phyloP scores from a whole-genome alignment of 2,329 filamentous ascomycete species.

The Venturia oleaginea region DNA sequence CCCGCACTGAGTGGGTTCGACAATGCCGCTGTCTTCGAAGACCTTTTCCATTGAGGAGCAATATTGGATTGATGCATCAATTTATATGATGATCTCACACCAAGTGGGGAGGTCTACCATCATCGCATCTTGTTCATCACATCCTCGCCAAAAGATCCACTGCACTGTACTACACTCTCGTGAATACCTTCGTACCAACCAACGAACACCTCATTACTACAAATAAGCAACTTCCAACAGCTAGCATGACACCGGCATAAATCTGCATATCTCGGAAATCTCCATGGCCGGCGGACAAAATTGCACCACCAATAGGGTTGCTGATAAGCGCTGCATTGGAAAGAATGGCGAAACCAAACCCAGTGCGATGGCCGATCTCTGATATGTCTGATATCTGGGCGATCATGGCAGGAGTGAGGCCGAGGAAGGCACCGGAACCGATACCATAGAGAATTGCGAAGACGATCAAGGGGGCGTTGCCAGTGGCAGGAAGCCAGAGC shows the following conservation, averaged over 20 bases:
- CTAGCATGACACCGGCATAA: neutral
- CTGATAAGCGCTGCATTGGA: conserved; percentile 58
- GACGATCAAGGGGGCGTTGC: conserved; percentile 48
- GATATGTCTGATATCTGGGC: conserved; percentile 62
- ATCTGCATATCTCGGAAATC: conserved; percentile 9
- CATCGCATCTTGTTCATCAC: too few species aligned
- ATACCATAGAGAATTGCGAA: conserved; percentile 76
- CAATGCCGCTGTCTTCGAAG: neutral
- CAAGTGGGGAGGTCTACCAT: too few species aligned
- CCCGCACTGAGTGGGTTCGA: neutral
- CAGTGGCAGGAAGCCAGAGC: conserved; percentile 66
- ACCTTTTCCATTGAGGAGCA: neutral
- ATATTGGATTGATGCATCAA: too few species aligned
- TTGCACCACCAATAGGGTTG: conserved; percentile 53
- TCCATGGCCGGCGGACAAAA: neutral
- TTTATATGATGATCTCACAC: too few species aligned
- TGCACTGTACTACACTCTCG: neutral
- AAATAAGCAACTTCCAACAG: neutral
- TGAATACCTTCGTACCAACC: conserved; percentile 6
- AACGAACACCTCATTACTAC: neutral
- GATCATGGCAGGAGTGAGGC: conserved; percentile 73
- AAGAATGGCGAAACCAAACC: conserved; percentile 52
- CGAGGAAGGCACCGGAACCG: conserved; percentile 69
- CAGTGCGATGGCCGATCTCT: conserved; percentile 60
- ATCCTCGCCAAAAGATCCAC: too few species aligned